These are phyloP conservation scores for Yarrowia sp. DNA, from an alignment of 805 yeast genomes.

Conservation along the genomic window DNA sequence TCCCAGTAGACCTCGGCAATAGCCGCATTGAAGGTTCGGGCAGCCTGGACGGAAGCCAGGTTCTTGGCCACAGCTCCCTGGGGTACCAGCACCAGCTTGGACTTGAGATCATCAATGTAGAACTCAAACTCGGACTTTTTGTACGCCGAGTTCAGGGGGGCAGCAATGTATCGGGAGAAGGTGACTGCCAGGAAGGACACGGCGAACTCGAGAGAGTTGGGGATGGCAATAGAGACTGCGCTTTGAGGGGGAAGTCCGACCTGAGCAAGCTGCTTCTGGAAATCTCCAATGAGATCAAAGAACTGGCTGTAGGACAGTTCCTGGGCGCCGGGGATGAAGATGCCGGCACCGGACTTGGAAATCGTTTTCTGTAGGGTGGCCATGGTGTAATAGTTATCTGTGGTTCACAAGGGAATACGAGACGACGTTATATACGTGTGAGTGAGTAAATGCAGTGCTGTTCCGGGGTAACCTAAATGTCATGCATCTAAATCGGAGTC, in stretches of 20 bases:
- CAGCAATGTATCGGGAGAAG: slow-evolving; percentile 64
- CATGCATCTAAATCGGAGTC: slow-evolving; percentile 10
- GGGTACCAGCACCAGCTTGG: slow-evolving; percentile 65
- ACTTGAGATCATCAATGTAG: slow-evolving; percentile 65
- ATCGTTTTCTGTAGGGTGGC: slow-evolving; percentile 41
- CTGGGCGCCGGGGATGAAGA: slow-evolving; percentile 59
- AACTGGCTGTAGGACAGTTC: slow-evolving; percentile 56
- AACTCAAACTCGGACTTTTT: slow-evolving; percentile 68
- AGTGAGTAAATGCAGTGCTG: slow-evolving; percentile 2
- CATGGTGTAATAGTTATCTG: slow-evolving; percentile 27
- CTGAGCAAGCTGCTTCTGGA: slow-evolving; percentile 54
- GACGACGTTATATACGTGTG: neutral
- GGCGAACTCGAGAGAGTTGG: slow-evolving; percentile 66
- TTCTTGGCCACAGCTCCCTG: slow-evolving; percentile 54
- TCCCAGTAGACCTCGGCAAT: slow-evolving; percentile 63
- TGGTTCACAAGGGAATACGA: too few species aligned
- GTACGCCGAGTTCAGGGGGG: slow-evolving; percentile 72
- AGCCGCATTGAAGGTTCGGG: slow-evolving; percentile 56
- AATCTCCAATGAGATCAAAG: slow-evolving; percentile 55
- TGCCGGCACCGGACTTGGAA: slow-evolving; percentile 35
- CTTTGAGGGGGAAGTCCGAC: slow-evolving; percentile 53
- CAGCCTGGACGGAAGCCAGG: slow-evolving; percentile 59
- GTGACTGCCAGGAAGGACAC: slow-evolving; percentile 64
- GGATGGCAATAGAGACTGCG: slow-evolving; percentile 65
- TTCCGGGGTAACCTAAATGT: slow-evolving; percentile 18